Conservation (phyloP, 2,329 filamentous ascomycete genomes). For the Cladosporium austrohemisphaericum region DNA sequence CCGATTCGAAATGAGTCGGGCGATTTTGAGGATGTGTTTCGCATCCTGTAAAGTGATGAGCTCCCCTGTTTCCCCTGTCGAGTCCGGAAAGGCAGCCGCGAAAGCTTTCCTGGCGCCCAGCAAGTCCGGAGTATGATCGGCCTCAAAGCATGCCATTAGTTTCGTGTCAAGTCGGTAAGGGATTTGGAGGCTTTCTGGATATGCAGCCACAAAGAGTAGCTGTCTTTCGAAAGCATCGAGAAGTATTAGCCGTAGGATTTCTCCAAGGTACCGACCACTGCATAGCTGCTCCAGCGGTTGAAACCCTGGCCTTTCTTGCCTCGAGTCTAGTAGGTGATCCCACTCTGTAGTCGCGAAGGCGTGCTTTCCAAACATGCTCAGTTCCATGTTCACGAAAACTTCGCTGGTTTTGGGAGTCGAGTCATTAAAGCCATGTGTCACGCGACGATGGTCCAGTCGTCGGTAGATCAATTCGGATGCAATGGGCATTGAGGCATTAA, state of each 20-base stretch:
- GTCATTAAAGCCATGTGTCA: too few species aligned
- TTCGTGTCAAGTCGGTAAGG: background rate
- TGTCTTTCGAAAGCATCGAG: background rate
- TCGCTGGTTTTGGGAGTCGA: too few species aligned
- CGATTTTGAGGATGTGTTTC: conserved; percentile 45
- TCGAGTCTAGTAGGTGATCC: background rate
- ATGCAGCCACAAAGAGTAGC: background rate
- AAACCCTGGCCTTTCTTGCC: background rate
- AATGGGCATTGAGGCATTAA: background rate
- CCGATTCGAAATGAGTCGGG: conserved; percentile 53
- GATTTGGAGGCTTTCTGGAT: background rate
- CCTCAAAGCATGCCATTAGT: background rate
- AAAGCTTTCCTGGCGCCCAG: background rate
- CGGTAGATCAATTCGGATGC: too few species aligned
- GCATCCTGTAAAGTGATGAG: background rate
- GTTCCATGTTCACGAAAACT: background rate
- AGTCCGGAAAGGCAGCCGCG: background rate
- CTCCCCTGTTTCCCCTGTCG: background rate
- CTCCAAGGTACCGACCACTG: background rate
- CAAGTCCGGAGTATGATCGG: background rate
- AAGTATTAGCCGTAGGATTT: background rate
- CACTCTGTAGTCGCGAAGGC: background rate
- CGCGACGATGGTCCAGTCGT: too few species aligned
- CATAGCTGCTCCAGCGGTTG: background rate
- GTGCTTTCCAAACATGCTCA: background rate